Base-by-base conservation (phyloP, 192 early-diverging fungal genomes). In the Podila epigama region DNA sequence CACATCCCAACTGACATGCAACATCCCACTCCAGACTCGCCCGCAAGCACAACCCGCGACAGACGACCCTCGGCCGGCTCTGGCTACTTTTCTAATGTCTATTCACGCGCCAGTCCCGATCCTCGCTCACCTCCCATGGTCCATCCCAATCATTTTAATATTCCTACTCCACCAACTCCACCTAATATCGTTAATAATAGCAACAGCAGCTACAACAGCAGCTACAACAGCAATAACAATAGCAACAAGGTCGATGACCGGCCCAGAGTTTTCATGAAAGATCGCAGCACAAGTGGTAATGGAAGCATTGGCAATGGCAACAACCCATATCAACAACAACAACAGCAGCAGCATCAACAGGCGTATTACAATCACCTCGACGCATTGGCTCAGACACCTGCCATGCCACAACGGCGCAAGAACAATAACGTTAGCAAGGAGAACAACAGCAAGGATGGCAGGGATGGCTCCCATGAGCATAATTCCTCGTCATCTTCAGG, bases 31-130 rank as follows among this genome's bases (percentile, higher is more conserved):
- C 11, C 27, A 15, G 60, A 64, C 28, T 44, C 50, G 20, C 25
- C 51, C 15, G 39, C 16, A n/a, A 11, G 41, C 44, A 37, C 36
- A 16, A 37, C 55, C 33, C 22, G 41, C n/a, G 59, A 20, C 33
- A 34, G 66, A 18, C 37, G 72, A 10, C 54, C 72, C 22, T 75
- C 72, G 9, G 72, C 54, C 15, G 37, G 65, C 35, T 75, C 72
- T 20, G 71, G 71, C 3, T 68, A 75, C 54, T 68, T 75, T 41
- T 60, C 63, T 27, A 51, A 18, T 18, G 31, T 58, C 4, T 33
- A 67, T 25, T 58, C 32, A 12, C 32, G 22, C 11, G 32, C 16
- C 31, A 54, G 52, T 42, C 11, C 20, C 3, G 22, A 20, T 40
- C 33, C 58, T 6, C 34, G 33, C 11, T 41, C 58, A 59, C 27